Percentiles rank a stretch among this genome's conserved stretches.
phyloP scores from a whole-genome alignment of 306 rosid species.

The Inga leiocalycina region DNA sequence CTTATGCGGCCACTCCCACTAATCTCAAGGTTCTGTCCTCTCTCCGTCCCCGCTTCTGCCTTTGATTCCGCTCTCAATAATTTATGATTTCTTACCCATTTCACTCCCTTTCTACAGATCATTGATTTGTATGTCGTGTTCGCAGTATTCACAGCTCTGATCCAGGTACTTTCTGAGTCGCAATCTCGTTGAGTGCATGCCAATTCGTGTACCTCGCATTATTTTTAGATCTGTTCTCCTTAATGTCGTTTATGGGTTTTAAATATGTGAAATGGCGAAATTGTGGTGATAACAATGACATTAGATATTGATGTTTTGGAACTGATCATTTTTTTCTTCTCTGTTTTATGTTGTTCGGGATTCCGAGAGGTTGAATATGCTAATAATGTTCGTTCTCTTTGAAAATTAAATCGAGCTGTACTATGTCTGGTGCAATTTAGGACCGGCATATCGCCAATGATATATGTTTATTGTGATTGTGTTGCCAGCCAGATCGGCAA shows the following conservation, averaged over 20 bases:
- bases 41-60: not conserved
- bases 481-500: not conserved
- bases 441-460: not conserved
- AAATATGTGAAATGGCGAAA: not conserved
- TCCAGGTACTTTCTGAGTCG: conserved; percentile 56
- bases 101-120: conserved; percentile 50
- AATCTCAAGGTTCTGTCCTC: conserved; percentile 60
- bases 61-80: not conserved
- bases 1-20: conserved; percentile 77
- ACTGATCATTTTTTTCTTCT: not conserved
- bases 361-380: not conserved
- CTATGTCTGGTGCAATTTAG: not conserved
- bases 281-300: not conserved
- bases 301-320: not conserved
- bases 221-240: conserved; percentile 15
- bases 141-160: conserved; percentile 75
- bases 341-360: not conserved
- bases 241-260: not conserved
- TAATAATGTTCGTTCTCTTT: not conserved
- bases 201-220: not conserved
- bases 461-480: not conserved
- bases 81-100: conserved; percentile 25
- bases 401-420: not conserved
- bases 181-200: not conserved
- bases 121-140: conserved; percentile 80